Evolutionary conservation across 805 yeast genomes (phyloP), one percentile per base, ranked within the genome.

Genomic region (Barnettozyma siamensis): DNA sequence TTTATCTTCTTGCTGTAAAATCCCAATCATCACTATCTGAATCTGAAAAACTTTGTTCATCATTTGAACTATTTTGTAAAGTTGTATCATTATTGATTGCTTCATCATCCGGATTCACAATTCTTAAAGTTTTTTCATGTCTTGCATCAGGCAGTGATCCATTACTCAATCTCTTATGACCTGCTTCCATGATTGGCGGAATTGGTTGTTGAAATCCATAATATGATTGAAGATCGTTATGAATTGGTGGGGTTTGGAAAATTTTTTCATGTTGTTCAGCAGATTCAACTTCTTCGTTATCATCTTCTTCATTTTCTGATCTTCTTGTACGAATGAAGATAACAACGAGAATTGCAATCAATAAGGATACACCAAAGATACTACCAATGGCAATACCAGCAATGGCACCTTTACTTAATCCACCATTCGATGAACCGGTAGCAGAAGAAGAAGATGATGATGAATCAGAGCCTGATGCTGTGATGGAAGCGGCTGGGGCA

Each of bases 361-460:
- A 62, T 1, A 66, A 72, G 2, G 72, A 29, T 0, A 69, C 55
- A 44, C 79, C 82, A 17, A 57, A 64, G 10, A 76, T 62, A 7
- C 65, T 67, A 21, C 82, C 83, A 31, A 75, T 64, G n/a, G 75
- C 82, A 21, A 77, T 72, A 35, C 83, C 83, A 9, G 79, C 82
- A 41, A 76, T 75, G 17, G 80, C 79, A 15, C 83, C 83, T 27
- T 54, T 61, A 35, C 46, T 49, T 35, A 47, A 28, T 3, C 39
- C 42, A 17, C 28, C 19, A n/a, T 15, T 10, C 16, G 48, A 37
- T 3, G 21, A 28, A 10, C 19, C 39, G 13, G 54, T 31, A 9
- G 61, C 39, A 16, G 57, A 19, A 12, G 50, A 31, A 5, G 55
- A 35, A 12, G 54, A 16, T 13, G 34, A 21, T 21, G 24, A 21